Conservation (phyloP, 108 stramenopile species). For the Pseudonitzschia multistriata region DNA sequence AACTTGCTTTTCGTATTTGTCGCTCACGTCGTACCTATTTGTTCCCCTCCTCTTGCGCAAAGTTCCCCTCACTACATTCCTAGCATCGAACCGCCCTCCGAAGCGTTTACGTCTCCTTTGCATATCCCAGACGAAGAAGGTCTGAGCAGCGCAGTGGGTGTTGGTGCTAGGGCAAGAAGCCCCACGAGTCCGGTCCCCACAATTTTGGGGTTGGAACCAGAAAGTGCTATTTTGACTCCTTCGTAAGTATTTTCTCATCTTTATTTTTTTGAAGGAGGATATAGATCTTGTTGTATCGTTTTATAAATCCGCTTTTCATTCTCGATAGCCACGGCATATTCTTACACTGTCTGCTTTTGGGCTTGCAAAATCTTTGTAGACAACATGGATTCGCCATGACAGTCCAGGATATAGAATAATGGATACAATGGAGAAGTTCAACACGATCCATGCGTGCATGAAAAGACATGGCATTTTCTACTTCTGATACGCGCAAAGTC, state of each 20-base stretch:
- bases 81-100: not conserved
- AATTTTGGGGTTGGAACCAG: not conserved
- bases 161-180: not conserved
- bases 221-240: not conserved
- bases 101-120: slow-evolving; percentile 11
- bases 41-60: not conserved
- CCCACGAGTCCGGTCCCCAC: slow-evolving; percentile 8
- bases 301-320: not conserved
- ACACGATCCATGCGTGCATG: too few species aligned
- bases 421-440: not conserved
- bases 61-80: not conserved
- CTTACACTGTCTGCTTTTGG: not conserved
- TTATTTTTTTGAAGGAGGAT: too few species aligned
- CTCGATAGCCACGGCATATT: not conserved
- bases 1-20: not conserved
- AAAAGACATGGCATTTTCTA: too few species aligned
- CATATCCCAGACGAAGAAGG: slow-evolving; percentile 23
- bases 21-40: not conserved
- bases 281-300: not conserved
- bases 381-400: not conserved
- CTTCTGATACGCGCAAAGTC: too few species aligned
- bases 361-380: not conserved
- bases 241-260: not conserved
- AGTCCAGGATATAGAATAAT: not conserved
- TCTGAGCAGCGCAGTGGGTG: not conserved